Base-by-base conservation (phyloP, 192 early-diverging fungal species). In the Coemansia sp. region DNA sequence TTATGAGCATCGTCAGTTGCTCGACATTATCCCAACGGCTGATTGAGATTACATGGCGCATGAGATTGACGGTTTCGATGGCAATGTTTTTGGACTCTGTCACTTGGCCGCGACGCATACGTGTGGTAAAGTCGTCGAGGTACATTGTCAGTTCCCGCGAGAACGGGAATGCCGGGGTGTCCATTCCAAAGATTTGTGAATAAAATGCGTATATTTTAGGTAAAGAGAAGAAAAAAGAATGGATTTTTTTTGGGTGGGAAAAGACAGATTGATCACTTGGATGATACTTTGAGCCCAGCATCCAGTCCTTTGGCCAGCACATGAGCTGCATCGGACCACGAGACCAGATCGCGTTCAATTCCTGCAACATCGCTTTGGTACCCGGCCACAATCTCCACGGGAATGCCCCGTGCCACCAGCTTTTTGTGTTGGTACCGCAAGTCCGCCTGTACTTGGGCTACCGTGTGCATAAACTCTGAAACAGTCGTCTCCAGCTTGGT, bases 41-140 rank as follows among this genome's bases (percentile, higher is more conserved):
- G 44, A 82, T 81, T 3, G 93, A 86, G 9, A 96, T 83, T 8
- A 93, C 85, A 28, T 87, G 90, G 36, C 89, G 79, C 37, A 96
- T 82, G 34, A 96, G 71, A 48, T 81, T 82, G 15, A 87, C 83
- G 0, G 92, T 95, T 63, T 92, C 88, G 23, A 86, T 79, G 36
- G 87, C 82, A 24, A 92, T 84, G 26, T 73, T 70, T 28, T 83
- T 87, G 18, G 90, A 88, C 61, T 87, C 88, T 21, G 82, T 78
- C 8, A 91, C 62, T 64, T 91, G 87, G n/a, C 89, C 83, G 58
- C 85, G 79, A 60, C 84, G 81, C 12, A 86, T 79, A 61, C 79
- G 76, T 46, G 76, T 70, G 38, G 84, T 74, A 28, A 86, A 82
- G 54, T 78, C 72, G 51, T 84, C 83, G 15, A 84, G 74, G 38